These are phyloP conservation scores for Juglanconis sp. DNA, from an alignment of 2,329 filamentous ascomycete species.

Conservation along the genomic window DNA sequence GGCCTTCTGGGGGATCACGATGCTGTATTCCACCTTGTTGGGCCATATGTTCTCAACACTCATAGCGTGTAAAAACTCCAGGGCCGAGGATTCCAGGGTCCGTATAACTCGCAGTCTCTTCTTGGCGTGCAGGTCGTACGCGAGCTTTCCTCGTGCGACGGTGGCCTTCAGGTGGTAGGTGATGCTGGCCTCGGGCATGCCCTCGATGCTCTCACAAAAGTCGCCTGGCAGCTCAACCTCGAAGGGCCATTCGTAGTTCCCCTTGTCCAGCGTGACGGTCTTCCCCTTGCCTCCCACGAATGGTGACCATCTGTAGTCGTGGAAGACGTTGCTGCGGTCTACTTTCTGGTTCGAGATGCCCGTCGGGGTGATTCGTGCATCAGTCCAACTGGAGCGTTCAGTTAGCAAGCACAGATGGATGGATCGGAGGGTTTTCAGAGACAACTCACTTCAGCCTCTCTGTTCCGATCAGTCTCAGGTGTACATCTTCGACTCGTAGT, in stretches of 20 bases:
- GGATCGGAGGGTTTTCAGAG: not conserved
- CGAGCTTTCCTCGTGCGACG: slow-evolving; percentile 80
- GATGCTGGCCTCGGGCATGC: slow-evolving; percentile 79
- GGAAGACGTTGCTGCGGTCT: slow-evolving; percentile 57
- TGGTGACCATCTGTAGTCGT: slow-evolving; percentile 66
- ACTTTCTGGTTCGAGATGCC: slow-evolving; percentile 58
- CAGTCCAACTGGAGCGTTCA: slow-evolving; percentile 42
- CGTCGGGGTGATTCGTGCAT: slow-evolving; percentile 51
- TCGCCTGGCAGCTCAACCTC: slow-evolving; percentile 69
- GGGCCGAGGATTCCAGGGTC: slow-evolving; percentile 70
- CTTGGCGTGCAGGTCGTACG: slow-evolving; percentile 78
- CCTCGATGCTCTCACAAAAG: slow-evolving; percentile 85
- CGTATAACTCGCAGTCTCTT: slow-evolving; percentile 77
- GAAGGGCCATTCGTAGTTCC: slow-evolving; percentile 84
- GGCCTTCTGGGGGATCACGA: slow-evolving; percentile 89
- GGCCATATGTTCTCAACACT: slow-evolving; percentile 97
- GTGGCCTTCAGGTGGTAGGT: slow-evolving; percentile 90
- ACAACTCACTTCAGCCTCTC: slow-evolving; percentile 63
- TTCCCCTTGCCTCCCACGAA: slow-evolving; percentile 59
- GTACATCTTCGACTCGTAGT: slow-evolving; percentile 69
- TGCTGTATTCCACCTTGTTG: slow-evolving; percentile 95
- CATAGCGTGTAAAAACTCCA: slow-evolving; percentile 84
- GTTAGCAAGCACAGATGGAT: slow-evolving; percentile 14
- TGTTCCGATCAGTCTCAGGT: slow-evolving; percentile 67
- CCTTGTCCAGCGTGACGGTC: slow-evolving; percentile 60